Evolutionary conservation across 2,329 filamentous ascomycete genomes (phyloP), one percentile per base, ranked within the genome.

Genomic region (Didymella keratinophila): DNA sequence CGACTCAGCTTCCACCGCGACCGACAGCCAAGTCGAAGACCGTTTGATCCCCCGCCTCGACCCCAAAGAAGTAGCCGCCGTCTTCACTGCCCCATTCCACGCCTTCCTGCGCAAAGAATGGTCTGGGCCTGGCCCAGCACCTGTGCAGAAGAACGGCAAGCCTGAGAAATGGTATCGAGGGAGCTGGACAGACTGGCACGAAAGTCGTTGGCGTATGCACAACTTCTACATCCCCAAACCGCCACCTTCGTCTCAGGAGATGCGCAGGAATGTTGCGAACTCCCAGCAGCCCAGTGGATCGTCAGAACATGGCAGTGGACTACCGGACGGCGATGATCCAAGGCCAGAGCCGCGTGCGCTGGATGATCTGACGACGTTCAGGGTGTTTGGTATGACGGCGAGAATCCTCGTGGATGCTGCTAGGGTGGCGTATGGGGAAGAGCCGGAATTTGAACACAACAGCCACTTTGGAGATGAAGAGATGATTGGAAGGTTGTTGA

Each of bases 311-410:
- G 56, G 56, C 2, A 32, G 14, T 5, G 56, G 45, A 12, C 7
- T 56, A 4, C 62, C 66, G 1, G 61, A 67, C 20, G 65, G 64
- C 47, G 66, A 68, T 30, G 64, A 70, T 50, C 67, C 66, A 3
- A 48, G 60, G 4, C 63, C 39, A 77, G 86, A 72, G 78, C 80
- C 52, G 67, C 62, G 49, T 42, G 55, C 69, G 3, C 52, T 75
- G n/a, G 66, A 73, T 4, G 80, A 81, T 2, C 71, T 83, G 43
- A 79, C 79, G 41, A 82, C 90, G 36, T 97, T 95, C 78, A 88
- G 90, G 66, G 93, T 98, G 4, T 97, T 93, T 85, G 94, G 94
- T 16, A 94, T 98, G 92, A 98, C 94, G 52, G 94, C 92, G 2
- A 83, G 92, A 51, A 94, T 98, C 53, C 76, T 97, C 53, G 91